These are phyloP conservation scores for Entophlyctis luteolus DNA, from an alignment of 192 early-diverging fungal species.

Conservation along the genomic window DNA sequence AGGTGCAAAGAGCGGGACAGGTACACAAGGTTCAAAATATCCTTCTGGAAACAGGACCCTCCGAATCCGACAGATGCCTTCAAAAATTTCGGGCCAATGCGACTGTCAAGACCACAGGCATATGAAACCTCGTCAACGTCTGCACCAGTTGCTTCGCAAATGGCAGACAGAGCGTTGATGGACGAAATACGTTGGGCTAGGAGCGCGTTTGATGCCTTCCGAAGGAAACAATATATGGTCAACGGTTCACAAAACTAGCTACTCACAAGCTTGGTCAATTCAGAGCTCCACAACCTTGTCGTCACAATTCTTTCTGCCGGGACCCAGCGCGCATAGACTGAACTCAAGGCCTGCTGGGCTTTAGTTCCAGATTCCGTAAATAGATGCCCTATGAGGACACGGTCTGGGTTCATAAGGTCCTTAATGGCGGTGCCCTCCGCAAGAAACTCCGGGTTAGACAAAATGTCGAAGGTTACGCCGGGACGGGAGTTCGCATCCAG, in stretches of 20 bases:
- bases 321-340: conserved; percentile 85
- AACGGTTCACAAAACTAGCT: background rate
- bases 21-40: conserved; percentile 88
- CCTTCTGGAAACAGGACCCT: conserved; percentile 94
- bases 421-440: conserved; percentile 87
- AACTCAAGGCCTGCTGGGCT: conserved; percentile 72
- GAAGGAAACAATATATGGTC: background rate
- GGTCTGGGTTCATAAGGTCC: conserved; percentile 81
- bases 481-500: conserved; percentile 70
- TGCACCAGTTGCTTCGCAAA: conserved; percentile 90
- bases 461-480: conserved; percentile 74
- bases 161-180: conserved; percentile 83
- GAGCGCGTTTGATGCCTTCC: conserved; percentile 85
- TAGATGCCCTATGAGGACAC: conserved; percentile 82
- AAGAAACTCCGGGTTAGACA: conserved; percentile 94
- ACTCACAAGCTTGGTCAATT: conserved; percentile 81
- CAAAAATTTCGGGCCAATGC: conserved; percentile 86
- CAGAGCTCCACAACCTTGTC: conserved; percentile 90
- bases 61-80: conserved; percentile 91
- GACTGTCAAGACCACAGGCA: conserved; percentile 79
- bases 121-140: conserved; percentile 86
- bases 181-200: conserved; percentile 91
- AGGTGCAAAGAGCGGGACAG: conserved; percentile 76
- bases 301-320: conserved; percentile 80
- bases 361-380: conserved; percentile 63